phyloP scores from a whole-genome alignment of 192 early-diverging fungal species.

The Coemansia aciculifera region DNA sequence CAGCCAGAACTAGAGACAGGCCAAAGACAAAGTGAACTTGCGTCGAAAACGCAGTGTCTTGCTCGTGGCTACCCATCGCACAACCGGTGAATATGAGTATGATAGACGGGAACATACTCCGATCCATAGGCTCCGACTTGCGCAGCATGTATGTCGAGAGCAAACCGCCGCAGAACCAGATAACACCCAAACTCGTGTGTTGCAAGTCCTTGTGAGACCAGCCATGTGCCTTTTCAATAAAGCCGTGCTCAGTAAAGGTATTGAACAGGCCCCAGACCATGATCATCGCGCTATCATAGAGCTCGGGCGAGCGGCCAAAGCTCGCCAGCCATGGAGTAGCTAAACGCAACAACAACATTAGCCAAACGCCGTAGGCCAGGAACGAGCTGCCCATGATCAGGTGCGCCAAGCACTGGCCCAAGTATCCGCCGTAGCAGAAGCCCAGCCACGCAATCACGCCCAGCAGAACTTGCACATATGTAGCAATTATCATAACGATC shows the following conservation, averaged over 20 bases:
- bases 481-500: conserved; percentile 54
- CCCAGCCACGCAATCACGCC: conserved; percentile 65
- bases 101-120: conserved; percentile 63
- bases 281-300: conserved; percentile 68
- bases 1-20: conserved; percentile 59
- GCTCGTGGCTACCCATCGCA: conserved; percentile 62
- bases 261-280: conserved; percentile 69
- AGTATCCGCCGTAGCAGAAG: conserved; percentile 63
- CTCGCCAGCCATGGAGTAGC: conserved; percentile 60
- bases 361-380: conserved; percentile 64
- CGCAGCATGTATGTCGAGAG: conserved; percentile 58
- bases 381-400: conserved; percentile 76
- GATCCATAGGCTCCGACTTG: conserved; percentile 34
- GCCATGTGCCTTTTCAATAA: conserved; percentile 46
- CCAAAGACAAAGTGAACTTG: conserved; percentile 68
- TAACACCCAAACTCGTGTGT: conserved; percentile 67
- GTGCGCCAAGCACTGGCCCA: conserved; percentile 69
- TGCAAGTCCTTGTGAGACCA: conserved; percentile 71
- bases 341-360: conserved; percentile 59
- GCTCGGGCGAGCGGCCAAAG: conserved; percentile 64
- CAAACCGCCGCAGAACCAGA: conserved; percentile 67
- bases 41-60: conserved; percentile 61
- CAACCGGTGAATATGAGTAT: conserved; percentile 65
- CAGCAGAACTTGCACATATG: conserved; percentile 65
- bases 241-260: conserved; percentile 72